Evolutionary conservation across 768 basidiomycete genomes (phyloP).

Genomic region (Leccinum fibrillosum): DNA sequence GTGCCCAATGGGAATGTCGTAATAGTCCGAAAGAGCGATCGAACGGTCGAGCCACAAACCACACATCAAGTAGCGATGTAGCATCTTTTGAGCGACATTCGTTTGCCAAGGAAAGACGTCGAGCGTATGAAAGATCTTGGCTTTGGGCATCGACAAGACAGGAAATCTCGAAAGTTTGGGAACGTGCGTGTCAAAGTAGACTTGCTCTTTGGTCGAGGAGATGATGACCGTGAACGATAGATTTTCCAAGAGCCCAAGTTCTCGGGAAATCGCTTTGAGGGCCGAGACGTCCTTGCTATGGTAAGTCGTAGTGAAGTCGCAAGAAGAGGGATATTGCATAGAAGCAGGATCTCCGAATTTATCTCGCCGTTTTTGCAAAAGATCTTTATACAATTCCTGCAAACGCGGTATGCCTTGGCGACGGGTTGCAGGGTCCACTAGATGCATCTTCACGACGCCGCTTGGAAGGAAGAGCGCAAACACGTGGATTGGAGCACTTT

Average conservation of each 20-base stretch:
- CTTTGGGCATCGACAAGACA: conserved; percentile 80
- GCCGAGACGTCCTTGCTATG: conserved; percentile 78
- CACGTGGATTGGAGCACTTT: conserved; percentile 73
- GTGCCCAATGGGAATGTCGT: conserved; percentile 91
- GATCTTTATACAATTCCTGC: conserved; percentile 67
- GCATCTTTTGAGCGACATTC: conserved; percentile 78
- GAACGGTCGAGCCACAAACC: conserved; percentile 79
- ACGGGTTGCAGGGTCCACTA: conserved; percentile 88
- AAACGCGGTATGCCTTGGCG: conserved; percentile 80
- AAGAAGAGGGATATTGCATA: conserved; percentile 60
- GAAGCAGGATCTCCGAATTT: conserved; percentile 42
- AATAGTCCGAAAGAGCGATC: conserved; percentile 80
- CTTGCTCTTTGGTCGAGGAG: conserved; percentile 80
- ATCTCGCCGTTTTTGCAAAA: conserved; percentile 49
- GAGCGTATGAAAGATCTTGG: conserved; percentile 67
- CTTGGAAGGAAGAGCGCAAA: conserved; percentile 83
- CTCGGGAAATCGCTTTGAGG: conserved; percentile 82
- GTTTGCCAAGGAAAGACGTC: conserved; percentile 90
- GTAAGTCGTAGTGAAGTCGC: conserved; percentile 67
- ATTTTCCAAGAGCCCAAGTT: conserved; percentile 72
- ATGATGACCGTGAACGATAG: conserved; percentile 74
- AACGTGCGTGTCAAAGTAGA: conserved; percentile 73
- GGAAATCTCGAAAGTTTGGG: conserved; percentile 82
- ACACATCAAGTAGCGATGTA: conserved; percentile 74
- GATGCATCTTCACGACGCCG: conserved; percentile 69